Evolutionary conservation across 2,329 filamentous ascomycete species (phyloP), one percentile per base, ranked within the genome.

Genomic region (Fusarium staphyleae): DNA sequence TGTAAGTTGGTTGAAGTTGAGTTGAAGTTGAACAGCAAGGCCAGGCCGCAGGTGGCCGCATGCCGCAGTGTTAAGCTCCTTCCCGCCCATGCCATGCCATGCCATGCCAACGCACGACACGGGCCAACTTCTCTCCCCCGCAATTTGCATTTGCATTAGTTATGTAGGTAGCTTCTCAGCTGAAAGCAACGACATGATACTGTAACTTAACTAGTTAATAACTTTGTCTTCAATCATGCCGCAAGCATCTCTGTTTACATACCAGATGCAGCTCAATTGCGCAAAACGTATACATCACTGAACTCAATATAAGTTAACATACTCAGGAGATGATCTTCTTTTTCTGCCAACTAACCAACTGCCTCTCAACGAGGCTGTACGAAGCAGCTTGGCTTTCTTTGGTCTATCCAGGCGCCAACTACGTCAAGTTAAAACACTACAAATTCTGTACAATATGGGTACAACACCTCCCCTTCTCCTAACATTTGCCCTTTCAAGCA

Each of bases 61-160:
- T 60, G 48, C 41, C 37, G 44, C 41, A 12, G 39, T 53, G 49
- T 53, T 50, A 55, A 57, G 61, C 61, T 63, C 55, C 52, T 57
- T 35, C 52, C 13, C n/a, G n/a, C n/a, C n/a, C n/a, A n/a, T n/a
- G n/a, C n/a, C n/a, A n/a, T n/a, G n/a, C n/a, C n/a, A n/a, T n/a
- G n/a, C n/a, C n/a, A n/a, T 28, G 11, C 40, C 50, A 32, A 18
- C 40, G 35, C 55, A 52, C 52, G 48, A 55, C 50, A 54, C 60
- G 64, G 66, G 65, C 60, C 65, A 64, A 65, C 28, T 7, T 10
- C 57, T 61, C 63, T 57, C 57, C 48, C 30, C 41, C 22, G n/a
- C n/a, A n/a, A n/a, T n/a, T n/a, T 30, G 37, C 24, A 28, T 14
- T 16, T 33, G 28, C 28, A 29, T 13, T n/a, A n/a, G n/a, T n/a